Evolutionary conservation across 75 land plant species (phyloP), one percentile per base, ranked within the genome.

Genomic region (Picea sitchensis): DNA sequence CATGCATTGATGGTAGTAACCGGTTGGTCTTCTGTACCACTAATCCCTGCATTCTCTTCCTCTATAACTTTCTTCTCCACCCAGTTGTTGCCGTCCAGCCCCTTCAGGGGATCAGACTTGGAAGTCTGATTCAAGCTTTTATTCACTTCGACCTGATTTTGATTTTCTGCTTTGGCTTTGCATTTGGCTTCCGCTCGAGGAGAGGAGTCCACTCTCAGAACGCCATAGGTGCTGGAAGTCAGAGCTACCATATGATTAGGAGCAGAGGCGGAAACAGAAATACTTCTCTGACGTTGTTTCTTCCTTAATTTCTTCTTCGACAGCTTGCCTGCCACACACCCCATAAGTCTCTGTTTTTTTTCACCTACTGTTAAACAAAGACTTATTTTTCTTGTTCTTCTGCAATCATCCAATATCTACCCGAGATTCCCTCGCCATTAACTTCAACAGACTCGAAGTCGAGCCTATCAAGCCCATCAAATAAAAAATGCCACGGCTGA

Each of bases 211-310:
- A 63, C 65, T 38, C 77, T 71, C 21, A 83, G 72, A 44, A 81
- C 76, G 15, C 85, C 85, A 58, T 82, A 82, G 58, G 85, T 83
- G 83, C 79, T 83, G 30, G 85, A 83, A 7, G 85, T 83, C 51
- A 83, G 83, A 65, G 85, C 83, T 62, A 83, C 85, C 78, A 83
- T 64, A 67, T 83, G 85, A 62, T 75, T 61, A 1, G 63, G 14
- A 17, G 81, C 54, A 13, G 81, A 31, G 5, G 77, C 59, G 62
- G 78, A 58, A 5, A 56, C 51, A 18, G 59, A 54, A 34, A 73
- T 72, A 20, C 44, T 62, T 62, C 79, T n/a, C 26, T 60, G 30
- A 72, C 23, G 51, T 2, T 57, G 23, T 5, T 13, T 5, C 9
- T 31, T 57, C 8, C 1, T 51, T 60, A 26, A 20, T 62, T 18